Evolutionary conservation across 148 eudicot genomes (phyloP).

Genomic region (Amaranthus hypochondriacus): DNA sequence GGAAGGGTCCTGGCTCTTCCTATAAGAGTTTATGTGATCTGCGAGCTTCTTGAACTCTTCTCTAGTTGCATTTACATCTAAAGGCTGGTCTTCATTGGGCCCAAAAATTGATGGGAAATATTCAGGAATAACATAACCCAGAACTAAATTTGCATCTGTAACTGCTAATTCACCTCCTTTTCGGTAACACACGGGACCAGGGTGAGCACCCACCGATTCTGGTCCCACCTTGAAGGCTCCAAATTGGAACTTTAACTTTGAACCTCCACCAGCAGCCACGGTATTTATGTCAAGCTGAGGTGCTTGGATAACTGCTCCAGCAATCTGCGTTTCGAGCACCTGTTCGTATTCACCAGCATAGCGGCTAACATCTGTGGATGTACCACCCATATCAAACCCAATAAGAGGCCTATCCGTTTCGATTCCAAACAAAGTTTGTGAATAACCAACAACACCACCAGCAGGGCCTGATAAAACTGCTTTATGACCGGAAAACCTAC

Average conservation of each 20-base stretch:
- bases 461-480: conserved; percentile 99
- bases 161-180: conserved; percentile 97
- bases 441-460: conserved; percentile 97
- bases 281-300: conserved; percentile 99
- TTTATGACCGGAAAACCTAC: conserved; percentile 97
- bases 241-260: conserved; percentile 85
- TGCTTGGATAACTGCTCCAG: conserved; percentile 94
- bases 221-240: conserved; percentile 98
- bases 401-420: conserved; percentile 96
- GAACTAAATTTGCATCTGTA: conserved; percentile 85
- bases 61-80: conserved; percentile 66
- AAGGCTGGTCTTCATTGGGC: conserved; percentile 87
- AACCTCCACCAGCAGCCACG: conserved; percentile 98
- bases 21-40: conserved; percentile 60
- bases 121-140: conserved; percentile 88
- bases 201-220: conserved; percentile 98
- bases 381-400: conserved; percentile 99
- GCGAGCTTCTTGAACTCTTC: conserved; percentile 83
- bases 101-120: conserved; percentile 94
- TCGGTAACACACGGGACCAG: conserved; percentile 96
- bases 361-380: conserved; percentile 97
- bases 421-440: conserved; percentile 79
- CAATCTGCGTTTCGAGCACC: conserved; percentile 93
- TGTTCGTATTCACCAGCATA: conserved; percentile 93
- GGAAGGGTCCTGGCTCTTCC: conserved; percentile 68